These are phyloP conservation scores for Nosema bombycis DNA, from an alignment of 371 early-diverging fungal genomes.

Conservation along the genomic window DNA sequence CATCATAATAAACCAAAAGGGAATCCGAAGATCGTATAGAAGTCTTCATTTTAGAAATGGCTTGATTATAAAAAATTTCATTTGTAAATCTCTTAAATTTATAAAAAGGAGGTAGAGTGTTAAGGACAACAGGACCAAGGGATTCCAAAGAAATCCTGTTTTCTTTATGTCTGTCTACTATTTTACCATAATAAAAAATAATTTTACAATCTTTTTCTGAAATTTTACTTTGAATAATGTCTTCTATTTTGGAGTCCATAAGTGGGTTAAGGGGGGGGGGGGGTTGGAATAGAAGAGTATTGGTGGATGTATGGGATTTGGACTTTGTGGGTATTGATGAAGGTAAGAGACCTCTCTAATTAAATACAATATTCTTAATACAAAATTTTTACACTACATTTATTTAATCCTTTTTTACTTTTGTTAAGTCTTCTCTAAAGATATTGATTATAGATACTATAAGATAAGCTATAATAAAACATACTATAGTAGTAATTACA, in stretches of 20 bases:
- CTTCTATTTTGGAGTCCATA: background rate
- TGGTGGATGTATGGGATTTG: too few relatives aligned
- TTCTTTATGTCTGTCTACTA: constrained; percentile 23
- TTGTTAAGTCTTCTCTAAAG: constrained; percentile 1
- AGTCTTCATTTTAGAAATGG: background rate
- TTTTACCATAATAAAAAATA: constrained; percentile 21
- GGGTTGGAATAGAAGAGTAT: background rate
- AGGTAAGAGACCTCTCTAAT: too few relatives aligned
- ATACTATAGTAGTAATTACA: constrained; percentile 22
- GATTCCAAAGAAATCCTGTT: constrained; percentile 3
- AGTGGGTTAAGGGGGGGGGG: background rate
- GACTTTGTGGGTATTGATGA: too few relatives aligned
- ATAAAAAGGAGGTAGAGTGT: constrained; percentile 13
- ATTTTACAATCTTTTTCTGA: background rate
- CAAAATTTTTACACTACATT: too few relatives aligned
- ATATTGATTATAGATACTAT: constrained; percentile 48
- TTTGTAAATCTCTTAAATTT: constrained; percentile 22
- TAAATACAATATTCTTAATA: too few relatives aligned
- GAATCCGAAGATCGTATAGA: too few relatives aligned
- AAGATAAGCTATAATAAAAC: constrained; percentile 44
- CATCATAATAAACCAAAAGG: background rate
- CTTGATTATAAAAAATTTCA: background rate
- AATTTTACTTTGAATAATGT: background rate
- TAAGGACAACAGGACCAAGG: constrained; percentile 29
- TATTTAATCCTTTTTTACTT: background rate